Conservation (phyloP, 352 stramenopile genomes). For the Phytophthora cactorum region DNA sequence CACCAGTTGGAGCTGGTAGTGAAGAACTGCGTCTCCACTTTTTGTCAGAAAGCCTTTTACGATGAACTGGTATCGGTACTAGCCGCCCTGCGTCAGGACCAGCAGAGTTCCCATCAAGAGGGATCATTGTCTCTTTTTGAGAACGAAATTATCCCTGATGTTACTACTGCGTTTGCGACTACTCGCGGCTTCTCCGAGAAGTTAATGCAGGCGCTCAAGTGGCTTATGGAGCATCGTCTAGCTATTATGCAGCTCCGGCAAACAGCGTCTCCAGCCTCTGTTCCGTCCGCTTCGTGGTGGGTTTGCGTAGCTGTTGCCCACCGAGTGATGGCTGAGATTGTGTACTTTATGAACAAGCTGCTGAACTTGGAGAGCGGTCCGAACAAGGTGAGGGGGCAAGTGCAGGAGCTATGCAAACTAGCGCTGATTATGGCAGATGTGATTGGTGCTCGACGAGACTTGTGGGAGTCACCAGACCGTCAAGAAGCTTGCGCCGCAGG, state of each 20-base stretch:
- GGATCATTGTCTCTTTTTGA: constrained; percentile 21
- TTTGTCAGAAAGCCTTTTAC: constrained; percentile 62
- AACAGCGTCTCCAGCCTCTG: constrained; percentile 17
- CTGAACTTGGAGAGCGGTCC: constrained; percentile 44
- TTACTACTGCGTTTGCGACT: constrained; percentile 34
- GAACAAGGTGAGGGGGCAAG: constrained; percentile 48
- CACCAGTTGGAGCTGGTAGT: constrained; percentile 68
- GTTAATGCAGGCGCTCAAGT: constrained; percentile 57
- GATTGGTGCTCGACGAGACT: constrained; percentile 49
- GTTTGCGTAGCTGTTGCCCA: constrained; percentile 53
- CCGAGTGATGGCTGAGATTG: constrained; percentile 61
- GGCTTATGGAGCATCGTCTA: constrained; percentile 53
- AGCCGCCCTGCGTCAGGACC: constrained; percentile 39
- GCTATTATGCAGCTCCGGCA: constrained; percentile 39
- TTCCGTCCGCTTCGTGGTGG: constrained; percentile 66
- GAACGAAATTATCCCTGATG: constrained; percentile 47
- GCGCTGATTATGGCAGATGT: constrained; percentile 61
- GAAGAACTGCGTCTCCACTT: constrained; percentile 53
- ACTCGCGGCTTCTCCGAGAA: constrained; percentile 49
- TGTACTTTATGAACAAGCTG: constrained; percentile 66
- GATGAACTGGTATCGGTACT: constrained; percentile 57
- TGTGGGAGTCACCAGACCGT: constrained; percentile 42
- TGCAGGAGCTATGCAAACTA: constrained; percentile 61
- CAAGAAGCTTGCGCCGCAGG: constrained; percentile 45
- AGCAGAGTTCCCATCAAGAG: constrained; percentile 16